Evolutionary conservation across 805 yeast genomes (phyloP), one percentile per base, ranked within the genome.

Genomic region (Barnettozyma vustinii): DNA sequence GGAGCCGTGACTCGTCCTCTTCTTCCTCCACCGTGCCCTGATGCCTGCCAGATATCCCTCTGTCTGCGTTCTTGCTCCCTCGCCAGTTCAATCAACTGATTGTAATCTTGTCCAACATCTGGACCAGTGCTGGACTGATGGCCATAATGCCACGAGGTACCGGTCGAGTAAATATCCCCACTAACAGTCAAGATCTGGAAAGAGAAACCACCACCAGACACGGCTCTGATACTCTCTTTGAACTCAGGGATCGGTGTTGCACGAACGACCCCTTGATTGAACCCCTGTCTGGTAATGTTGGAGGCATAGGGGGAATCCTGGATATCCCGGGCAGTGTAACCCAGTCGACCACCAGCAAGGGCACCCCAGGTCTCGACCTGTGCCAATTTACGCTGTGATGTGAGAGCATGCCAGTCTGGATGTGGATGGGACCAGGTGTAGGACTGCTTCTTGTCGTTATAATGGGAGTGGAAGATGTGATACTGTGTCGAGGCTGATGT

Each of bases 161-260:
- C 88, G 5, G 84, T 77, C 30, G 71, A 71, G 61, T 71, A 83
- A 6, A 85, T 59, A 5, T 74, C 67, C 1, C 91, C 90, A 1
- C 71, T 62, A 26, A 71, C 70, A 0, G 84, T 75, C 33, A 84
- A 65, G 2, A 84, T 66, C 45, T 80, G 80, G 52, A 82, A 79
- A 4, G 82, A 75, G 57, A 73, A 84, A 1, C 92, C 92, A 27
- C 85, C 85, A 9, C 82, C 80, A 21, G 77, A 69, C 1, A 84
- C 67, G 54, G 79, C 83, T 1, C 73, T 53, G n/a, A 62, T 58
- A 1, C 77, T 60, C 1, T 44, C 59, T 5, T 68, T 62, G 40
- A 79, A 64, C 2, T 65, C 63, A 2, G 64, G 54, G 4, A 77
- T 64, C 47, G 60, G 55, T 1, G 70, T 63, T 1, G 81, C 80